Base-by-base conservation (phyloP, 2,329 filamentous ascomycete species). In the Ophiostoma triangulosporum region DNA sequence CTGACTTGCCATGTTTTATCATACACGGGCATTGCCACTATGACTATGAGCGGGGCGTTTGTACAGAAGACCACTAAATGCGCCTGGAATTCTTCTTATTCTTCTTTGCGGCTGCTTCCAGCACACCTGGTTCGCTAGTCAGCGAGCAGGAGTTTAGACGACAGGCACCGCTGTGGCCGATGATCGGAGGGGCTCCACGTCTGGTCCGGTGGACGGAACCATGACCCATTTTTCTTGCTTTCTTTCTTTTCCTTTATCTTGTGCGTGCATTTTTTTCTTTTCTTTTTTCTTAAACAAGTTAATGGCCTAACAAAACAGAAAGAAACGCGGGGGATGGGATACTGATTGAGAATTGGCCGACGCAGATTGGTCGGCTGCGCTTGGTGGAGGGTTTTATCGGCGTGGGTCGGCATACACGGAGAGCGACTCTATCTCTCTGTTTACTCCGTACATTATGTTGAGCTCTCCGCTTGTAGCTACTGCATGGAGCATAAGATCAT, bases 281-380 rank as follows among this genome's bases (percentile, higher is more conserved):
- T 32, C 20, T 26, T 14, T 32, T 45, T 24, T 24, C 26, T 20
- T 20, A 20, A 6, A 29, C n/a, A 17, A 29, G n/a, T 33, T 32
- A 17, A 27, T 26, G 15, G 22, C 20, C 36, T 31, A 36, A 35
- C 26, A 32, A 24, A 48, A n/a, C 17, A 27, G 17, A 36, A 40
- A 55, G 56, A 58, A 58, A 58, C 55, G 57, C 57, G 57, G 57
- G 29, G 57, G 55, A 56, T 54, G 48, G 50, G n/a, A n/a, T n/a
- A n/a, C 45, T 36, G 55, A 56, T 57, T 58, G 38, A 54, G 54
- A 58, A 54, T 58, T 52, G 51, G 33, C 27, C 24, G 20, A 43
- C 52, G 36, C 40, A 52, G 49, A 58, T 58, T 58, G 57, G 57
- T 32, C 26, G 22, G 6, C 29, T 43, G n/a, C 11, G 36, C 38